Conservation (phyloP, 1,139 yeast genomes). For the Kurtzmaniella quercitrusa region DNA sequence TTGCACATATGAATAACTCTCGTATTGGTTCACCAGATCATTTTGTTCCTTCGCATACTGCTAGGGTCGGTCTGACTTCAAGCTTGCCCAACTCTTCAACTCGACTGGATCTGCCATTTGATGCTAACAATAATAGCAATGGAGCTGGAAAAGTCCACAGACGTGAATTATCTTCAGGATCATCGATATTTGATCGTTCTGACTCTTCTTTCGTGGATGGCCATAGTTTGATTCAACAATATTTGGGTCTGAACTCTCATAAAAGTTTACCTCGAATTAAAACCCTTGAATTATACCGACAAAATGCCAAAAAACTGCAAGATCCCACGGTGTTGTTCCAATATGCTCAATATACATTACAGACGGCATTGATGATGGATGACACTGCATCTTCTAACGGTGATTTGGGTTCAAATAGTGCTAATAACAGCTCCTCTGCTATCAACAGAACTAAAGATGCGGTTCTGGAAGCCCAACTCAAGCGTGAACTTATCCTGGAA, state of each 20-base stretch:
- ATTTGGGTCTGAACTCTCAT: slow-evolving; percentile 50
- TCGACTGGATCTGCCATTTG: background rate
- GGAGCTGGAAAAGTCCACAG: slow-evolving; percentile 24
- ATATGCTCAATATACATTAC: slow-evolving; percentile 87
- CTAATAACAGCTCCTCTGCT: background rate
- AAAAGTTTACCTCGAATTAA: slow-evolving; percentile 72
- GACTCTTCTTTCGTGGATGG: slow-evolving; percentile 40
- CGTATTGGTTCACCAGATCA: background rate
- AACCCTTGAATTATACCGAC: slow-evolving; percentile 82
- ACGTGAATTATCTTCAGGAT: slow-evolving; percentile 38
- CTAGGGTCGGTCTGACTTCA: slow-evolving; percentile 19
- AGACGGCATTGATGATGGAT: slow-evolving; percentile 69
- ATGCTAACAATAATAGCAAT: background rate
- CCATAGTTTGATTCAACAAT: slow-evolving; percentile 43
- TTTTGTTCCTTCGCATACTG: background rate
- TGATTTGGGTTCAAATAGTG: slow-evolving; percentile 9
- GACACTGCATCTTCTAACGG: slow-evolving; percentile 11
- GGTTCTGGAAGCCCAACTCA: slow-evolving; percentile 29
- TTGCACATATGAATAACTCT: background rate
- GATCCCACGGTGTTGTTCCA: slow-evolving; percentile 86
- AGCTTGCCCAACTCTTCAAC: background rate
- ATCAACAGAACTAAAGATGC: slow-evolving; percentile 3
- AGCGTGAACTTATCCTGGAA: slow-evolving; percentile 63
- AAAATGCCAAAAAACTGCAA: slow-evolving; percentile 78
- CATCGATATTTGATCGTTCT: slow-evolving; percentile 33